phyloP scores from a whole-genome alignment of 129 eudicot species.

The Ambrosia trifida region DNA sequence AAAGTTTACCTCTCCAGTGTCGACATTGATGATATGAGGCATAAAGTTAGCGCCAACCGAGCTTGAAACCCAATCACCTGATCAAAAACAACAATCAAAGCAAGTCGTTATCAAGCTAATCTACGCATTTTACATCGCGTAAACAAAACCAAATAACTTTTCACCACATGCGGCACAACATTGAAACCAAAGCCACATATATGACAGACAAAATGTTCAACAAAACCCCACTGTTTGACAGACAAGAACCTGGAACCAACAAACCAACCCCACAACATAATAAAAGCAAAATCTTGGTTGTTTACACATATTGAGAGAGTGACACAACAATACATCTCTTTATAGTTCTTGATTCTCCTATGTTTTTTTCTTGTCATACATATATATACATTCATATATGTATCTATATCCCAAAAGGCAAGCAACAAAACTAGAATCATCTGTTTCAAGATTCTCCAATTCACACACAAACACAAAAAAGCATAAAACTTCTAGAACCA shows the following conservation, averaged over 20 bases:
- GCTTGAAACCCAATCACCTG: constrained; percentile 76
- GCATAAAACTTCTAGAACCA: constrained; percentile 40
- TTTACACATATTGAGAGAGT: constrained; percentile 30
- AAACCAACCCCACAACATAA: constrained; percentile 45
- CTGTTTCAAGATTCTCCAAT: constrained; percentile 43
- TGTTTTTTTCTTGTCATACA: constrained; percentile 33
- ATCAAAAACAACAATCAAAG: not conserved
- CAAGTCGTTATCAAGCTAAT: not conserved
- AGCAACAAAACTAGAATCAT: constrained; percentile 30
- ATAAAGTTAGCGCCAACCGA: constrained; percentile 77
- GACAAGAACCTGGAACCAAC: constrained; percentile 36
- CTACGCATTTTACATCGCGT: not conserved
- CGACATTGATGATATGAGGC: constrained; percentile 79
- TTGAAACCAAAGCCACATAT: not conserved
- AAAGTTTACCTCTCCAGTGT: constrained; percentile 80
- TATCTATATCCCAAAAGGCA: constrained; percentile 24
- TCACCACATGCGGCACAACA: not conserved
- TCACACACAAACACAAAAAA: constrained; percentile 33
- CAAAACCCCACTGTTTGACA: constrained; percentile 35
- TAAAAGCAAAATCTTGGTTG: constrained; percentile 36
- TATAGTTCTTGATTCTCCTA: not conserved
- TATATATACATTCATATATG: constrained; percentile 4
- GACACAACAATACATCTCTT: constrained; percentile 30
- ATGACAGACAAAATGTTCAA: constrained; percentile 36
- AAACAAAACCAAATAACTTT: not conserved